A percentile compares a stretch with the other conserved stretches of the same genome.
Conservation (phyloP, 176 grass and related monocot genomes). For the Carex parvula region DNA sequence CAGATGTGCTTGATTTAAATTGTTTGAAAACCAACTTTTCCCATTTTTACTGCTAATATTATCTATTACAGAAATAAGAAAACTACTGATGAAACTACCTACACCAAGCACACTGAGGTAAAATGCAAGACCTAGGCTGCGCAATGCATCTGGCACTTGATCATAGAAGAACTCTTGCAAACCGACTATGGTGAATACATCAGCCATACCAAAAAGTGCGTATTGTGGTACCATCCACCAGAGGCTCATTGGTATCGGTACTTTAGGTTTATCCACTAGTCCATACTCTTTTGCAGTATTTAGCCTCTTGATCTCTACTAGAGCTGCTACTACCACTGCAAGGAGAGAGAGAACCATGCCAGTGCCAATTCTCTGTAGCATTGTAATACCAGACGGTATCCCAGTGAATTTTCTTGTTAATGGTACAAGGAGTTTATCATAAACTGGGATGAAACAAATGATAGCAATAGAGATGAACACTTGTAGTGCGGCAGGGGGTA, state of each 20-base stretch:
- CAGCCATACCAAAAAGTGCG: slow-evolving; percentile 53
- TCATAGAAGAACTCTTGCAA: slow-evolving; percentile 97
- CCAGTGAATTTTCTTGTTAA: slow-evolving; percentile 38
- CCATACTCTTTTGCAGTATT: slow-evolving; percentile 33
- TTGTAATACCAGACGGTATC: slow-evolving; percentile 51
- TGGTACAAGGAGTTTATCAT: slow-evolving; percentile 58
- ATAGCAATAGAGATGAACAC: slow-evolving; percentile 37
- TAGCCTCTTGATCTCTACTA: slow-evolving; percentile 59
- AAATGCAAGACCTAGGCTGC: slow-evolving; percentile 61
- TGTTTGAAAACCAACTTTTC: slow-evolving; percentile 64
- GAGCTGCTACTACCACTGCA: slow-evolving; percentile 42
- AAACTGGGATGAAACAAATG: slow-evolving; percentile 38
- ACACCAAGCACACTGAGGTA: slow-evolving; percentile 53
- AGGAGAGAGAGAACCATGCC: slow-evolving; percentile 42
- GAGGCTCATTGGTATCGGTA: slow-evolving; percentile 58
- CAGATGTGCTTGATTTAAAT: slow-evolving; percentile 58
- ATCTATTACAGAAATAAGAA: slow-evolving; percentile 48
- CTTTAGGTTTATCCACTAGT: slow-evolving; percentile 34
- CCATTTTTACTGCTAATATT: slow-evolving; percentile 25
- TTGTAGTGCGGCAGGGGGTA: slow-evolving; percentile 57
- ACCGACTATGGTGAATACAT: slow-evolving; percentile 74
- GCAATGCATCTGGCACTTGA: slow-evolving; percentile 50
- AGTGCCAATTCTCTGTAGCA: slow-evolving; percentile 53
- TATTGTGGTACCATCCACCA: slow-evolving; percentile 97
- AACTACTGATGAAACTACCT: slow-evolving; percentile 46